phyloP scores from a whole-genome alignment of 441 rosid genomes.

The Arabidopsis lyrata region DNA sequence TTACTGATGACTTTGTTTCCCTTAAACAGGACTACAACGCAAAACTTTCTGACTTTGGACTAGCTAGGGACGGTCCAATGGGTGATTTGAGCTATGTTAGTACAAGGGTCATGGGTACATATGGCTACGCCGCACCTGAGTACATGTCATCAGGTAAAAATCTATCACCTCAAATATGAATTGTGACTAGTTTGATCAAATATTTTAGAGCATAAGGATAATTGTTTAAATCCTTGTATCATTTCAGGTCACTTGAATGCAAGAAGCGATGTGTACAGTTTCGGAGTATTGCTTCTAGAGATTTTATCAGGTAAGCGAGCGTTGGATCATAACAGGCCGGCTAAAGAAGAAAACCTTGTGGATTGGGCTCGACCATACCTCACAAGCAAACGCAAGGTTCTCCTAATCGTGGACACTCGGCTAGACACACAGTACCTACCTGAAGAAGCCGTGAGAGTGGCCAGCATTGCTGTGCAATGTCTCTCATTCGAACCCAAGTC shows the following conservation, averaged over 20 bases:
- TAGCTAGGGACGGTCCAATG: constrained; percentile 92
- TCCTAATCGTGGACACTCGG: constrained; percentile 69
- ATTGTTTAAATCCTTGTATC: constrained; percentile 23
- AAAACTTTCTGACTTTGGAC: constrained; percentile 94
- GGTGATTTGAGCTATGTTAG: constrained; percentile 84
- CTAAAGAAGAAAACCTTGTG: constrained; percentile 76
- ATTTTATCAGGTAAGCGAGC: constrained; percentile 67
- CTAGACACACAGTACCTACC: constrained; percentile 68
- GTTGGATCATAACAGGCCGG: constrained; percentile 71
- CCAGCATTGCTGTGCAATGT: constrained; percentile 69
- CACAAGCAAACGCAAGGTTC: constrained; percentile 65
- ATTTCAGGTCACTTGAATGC: constrained; percentile 72
- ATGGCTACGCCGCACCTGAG: constrained; percentile 97
- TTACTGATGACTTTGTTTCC: constrained; percentile 22
- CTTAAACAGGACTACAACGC: constrained; percentile 69
- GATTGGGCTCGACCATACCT: constrained; percentile 90
- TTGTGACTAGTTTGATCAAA: not conserved
- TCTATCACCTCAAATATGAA: constrained; percentile 5
- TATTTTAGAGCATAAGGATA: not conserved
- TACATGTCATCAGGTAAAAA: constrained; percentile 82
- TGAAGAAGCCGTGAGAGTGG: constrained; percentile 59
- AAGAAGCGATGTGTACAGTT: constrained; percentile 86
- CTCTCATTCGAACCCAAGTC: constrained; percentile 65
- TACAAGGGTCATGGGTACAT: constrained; percentile 94
- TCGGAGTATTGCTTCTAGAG: constrained; percentile 93